A percentile compares a stretch with the other conserved stretches of the same genome.
These are phyloP conservation scores for Phytophthora fragariaefolia DNA, from an alignment of 352 stramenopile genomes.

Conservation along the genomic window DNA sequence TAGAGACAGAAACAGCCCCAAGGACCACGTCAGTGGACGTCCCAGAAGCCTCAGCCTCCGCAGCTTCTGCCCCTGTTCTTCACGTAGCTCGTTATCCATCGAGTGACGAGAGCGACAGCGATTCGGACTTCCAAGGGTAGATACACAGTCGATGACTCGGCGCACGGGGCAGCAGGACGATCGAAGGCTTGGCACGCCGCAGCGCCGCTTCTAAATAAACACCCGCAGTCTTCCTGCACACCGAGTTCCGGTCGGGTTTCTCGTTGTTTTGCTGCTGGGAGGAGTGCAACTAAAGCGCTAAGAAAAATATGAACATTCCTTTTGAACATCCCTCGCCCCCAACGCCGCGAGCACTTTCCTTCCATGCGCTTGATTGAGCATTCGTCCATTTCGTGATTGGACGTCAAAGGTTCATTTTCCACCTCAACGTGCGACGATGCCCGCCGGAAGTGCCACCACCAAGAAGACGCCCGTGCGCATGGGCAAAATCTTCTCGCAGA, in stretches of 20 bases:
- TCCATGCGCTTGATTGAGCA: background rate
- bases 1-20: conserved; percentile 5
- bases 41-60: background rate
- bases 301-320: conserved; percentile 23
- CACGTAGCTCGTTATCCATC: conserved; percentile 33
- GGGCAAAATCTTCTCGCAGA: conserved; percentile 72
- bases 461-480: conserved; percentile 60
- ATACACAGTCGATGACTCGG: background rate
- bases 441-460: conserved; percentile 18
- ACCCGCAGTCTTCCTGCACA: background rate
- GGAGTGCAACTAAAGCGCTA: conserved; percentile 13
- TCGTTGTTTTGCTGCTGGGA: conserved; percentile 25
- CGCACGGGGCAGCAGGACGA: conserved; percentile 27
- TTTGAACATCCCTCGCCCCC: conserved; percentile 2
- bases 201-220: conserved; percentile 4
- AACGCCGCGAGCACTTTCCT: background rate
- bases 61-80: conserved; percentile 4
- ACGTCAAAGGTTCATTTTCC: conserved; percentile 6
- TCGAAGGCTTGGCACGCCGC: conserved; percentile 30
- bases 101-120: conserved; percentile 40
- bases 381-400: conserved; percentile 18
- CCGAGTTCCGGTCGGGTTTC: too few relatives aligned
- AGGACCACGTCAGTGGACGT: conserved; percentile 11
- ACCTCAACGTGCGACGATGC: conserved; percentile 12
- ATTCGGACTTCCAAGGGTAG: conserved; percentile 42